phyloP scores from a whole-genome alignment of 495 filamentous ascomycete genomes.

The Podospora pseudoanserina region DNA sequence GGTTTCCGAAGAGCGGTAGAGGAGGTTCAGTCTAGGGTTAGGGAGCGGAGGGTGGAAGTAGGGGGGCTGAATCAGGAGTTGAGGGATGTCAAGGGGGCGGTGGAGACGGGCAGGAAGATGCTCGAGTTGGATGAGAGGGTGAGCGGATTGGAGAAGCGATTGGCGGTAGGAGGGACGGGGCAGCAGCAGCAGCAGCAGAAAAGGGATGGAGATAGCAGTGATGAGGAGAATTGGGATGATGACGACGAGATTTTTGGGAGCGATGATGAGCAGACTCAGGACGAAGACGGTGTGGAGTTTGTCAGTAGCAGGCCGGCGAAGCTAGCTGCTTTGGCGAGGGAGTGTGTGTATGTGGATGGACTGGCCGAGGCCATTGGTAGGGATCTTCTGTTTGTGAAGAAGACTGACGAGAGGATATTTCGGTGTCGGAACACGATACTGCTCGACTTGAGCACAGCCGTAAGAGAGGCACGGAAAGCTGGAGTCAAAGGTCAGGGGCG shows the following conservation, averaged over 20 bases:
- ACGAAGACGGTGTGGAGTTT: slow-evolving; percentile 22
- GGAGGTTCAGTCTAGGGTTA: slow-evolving; percentile 48
- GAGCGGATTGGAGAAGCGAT: slow-evolving; percentile 66
- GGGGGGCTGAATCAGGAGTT: slow-evolving; percentile 42
- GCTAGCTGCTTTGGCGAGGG: slow-evolving; percentile 41
- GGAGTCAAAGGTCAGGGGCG: slow-evolving; percentile 53
- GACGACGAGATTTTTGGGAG: slow-evolving; percentile 14
- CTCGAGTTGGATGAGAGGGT: slow-evolving; percentile 68
- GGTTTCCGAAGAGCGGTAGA: slow-evolving; percentile 77
- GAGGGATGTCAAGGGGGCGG: slow-evolving; percentile 34
- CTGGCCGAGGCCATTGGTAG: slow-evolving; percentile 43
- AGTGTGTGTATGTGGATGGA: slow-evolving; percentile 39
- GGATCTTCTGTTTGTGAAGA: slow-evolving; percentile 42
- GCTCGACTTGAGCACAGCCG: slow-evolving; percentile 73
- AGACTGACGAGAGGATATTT: slow-evolving; percentile 52
- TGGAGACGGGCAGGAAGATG: slow-evolving; percentile 60
- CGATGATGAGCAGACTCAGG: slow-evolving; percentile 29
- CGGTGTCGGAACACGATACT: slow-evolving; percentile 68
- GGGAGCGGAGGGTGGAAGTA: slow-evolving; percentile 45
- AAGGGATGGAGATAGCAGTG: slow-evolving; percentile 30
- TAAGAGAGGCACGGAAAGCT: slow-evolving; percentile 64
- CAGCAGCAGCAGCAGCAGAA: slow-evolving; percentile 24
- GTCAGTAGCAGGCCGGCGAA: slow-evolving; percentile 43
- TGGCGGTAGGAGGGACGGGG: slow-evolving; percentile 46
- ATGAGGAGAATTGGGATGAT: slow-evolving; percentile 31